Evolutionary conservation across 805 yeast genomes (phyloP), one percentile per base, ranked within the genome.

Genomic region (Saccharomycopsis sp.): DNA sequence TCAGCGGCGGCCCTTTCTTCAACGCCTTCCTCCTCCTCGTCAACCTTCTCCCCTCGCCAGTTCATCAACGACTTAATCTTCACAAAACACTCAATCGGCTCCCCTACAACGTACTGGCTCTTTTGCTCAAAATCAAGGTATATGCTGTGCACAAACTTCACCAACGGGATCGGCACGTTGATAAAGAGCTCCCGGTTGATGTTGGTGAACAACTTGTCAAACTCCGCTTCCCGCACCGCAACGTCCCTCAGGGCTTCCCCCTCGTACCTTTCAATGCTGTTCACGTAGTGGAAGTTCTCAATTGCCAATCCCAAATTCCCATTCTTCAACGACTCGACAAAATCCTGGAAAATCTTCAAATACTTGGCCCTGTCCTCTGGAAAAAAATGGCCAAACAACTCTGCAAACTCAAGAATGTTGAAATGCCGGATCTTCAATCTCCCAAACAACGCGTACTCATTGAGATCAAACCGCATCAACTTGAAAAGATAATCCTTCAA

Each of bases 151-250:
- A 82, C 66, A 15, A 74, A 66, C 47, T 76, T 71, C 6, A 77
- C 67, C 3, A 64, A 57, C 0, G 92, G 89, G 16, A 80, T 62
- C 0, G 79, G 69, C 4, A 82, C 89, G 2, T 69, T 63, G 37
- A 83, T 75, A 22, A 50, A 46, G 29, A 77, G 56, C 29, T 56
- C 55, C 41, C 48, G 36, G 17, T 41, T 45, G 22, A 31, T 44
- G 30, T 15, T 34, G 35, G 10, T 13, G 18, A 30, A 52, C 46
- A 27, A 34, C 7, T 30, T 30, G 10, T 26, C 23, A 9, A 34
- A 40, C 15, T 37, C 15, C 3, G 16, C 12, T n/a, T 45, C 42
- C 9, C 26, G 20, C 10, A 21, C 32, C 16, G 23, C 21, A 4
- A 31, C 30, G 5, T 36, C 45, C n/a, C n/a, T n/a, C n/a, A n/a